Base-by-base conservation (phyloP, 495 filamentous ascomycete genomes). In the Diplogelasinospora grovesii region DNA sequence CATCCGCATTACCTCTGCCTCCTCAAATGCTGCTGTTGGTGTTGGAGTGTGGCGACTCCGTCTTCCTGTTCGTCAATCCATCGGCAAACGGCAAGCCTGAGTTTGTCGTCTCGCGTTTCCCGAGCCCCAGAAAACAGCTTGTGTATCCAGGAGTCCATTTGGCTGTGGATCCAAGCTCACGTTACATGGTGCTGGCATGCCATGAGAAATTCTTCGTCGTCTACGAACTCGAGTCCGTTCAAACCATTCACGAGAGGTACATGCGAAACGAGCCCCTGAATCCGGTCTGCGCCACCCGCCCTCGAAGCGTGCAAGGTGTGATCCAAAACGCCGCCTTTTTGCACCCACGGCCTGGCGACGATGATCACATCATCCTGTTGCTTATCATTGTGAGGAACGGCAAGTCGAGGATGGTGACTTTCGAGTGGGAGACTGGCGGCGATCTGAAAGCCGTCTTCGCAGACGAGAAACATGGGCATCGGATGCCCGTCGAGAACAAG, bases 241-340 rank as follows among this genome's bases (percentile, higher is more conserved):
- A 60, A 16, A 48, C 60, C 10, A 55, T 85, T 20, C 57, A 60
- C 39, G 41, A 48, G 16, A 59, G 68, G 38, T 61, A 74, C 43
- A 37, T 41, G 13, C 36, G 41, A 14, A 54, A 54, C 5, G 41
- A 41, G 22, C 45, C 63, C 14, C 44, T 78, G 1, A 49, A 53
- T 7, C 68, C 70, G 4, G 64, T 79, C 28, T 61, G 54, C 45
- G 52, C 60, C 15, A 73, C 81, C 50, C 70, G 70, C 29, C 66
- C 75, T 16, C 71, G 84, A 22, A 56, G 69, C 27, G 64, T 89
- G 9, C 73, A 79, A 16, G 89, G 90, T 1, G 69, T 79, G 10
- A 87, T 97, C 23, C 63, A 89, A 40, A 83, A 87, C 49, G 82
- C 95, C 66, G 84, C 89, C 22, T 98, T 97, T 45, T 74, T 98